Percentiles rank a stretch among this genome's conserved stretches.
Evolutionary conservation across 805 yeast species (phyloP).

Genomic region (Wickerhamiella parazyma): DNA sequence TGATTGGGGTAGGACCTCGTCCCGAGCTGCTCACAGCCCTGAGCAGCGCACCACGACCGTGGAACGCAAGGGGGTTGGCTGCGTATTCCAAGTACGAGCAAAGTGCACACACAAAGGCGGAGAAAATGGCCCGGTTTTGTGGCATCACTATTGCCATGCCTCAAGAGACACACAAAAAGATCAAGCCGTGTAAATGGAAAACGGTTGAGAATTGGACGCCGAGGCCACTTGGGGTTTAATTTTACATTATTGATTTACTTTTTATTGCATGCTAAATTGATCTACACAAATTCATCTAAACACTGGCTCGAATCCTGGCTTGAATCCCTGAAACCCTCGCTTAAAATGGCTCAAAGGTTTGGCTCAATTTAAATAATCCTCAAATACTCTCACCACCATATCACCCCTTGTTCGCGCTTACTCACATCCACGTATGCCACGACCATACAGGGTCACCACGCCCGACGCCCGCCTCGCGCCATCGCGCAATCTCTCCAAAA

Average conservation of each 20-base stretch:
- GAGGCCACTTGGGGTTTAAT: constrained; percentile 13
- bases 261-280: too few relatives aligned
- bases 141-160: constrained; percentile 9
- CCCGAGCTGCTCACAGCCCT: not conserved
- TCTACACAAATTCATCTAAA: too few relatives aligned
- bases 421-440: constrained; percentile 9
- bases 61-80: constrained; percentile 19
- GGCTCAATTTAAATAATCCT: too few relatives aligned
- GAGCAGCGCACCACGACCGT: constrained; percentile 16
- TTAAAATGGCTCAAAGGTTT: too few relatives aligned
- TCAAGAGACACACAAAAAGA: not conserved
- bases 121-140: constrained; percentile 17
- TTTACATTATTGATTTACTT: not conserved
- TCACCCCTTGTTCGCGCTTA: not conserved
- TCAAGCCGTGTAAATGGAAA: constrained; percentile 7
- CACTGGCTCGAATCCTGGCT: too few relatives aligned
- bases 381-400: too few relatives aligned
- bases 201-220: constrained; percentile 14
- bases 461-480: constrained; percentile 18
- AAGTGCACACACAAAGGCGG: constrained; percentile 8
- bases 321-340: too few relatives aligned
- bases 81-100: constrained; percentile 6
- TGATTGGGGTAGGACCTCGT: constrained; percentile 6
- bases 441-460: constrained; percentile 21
- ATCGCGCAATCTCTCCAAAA: constrained; percentile 16